Evolutionary conservation across 2,329 filamentous ascomycete species (phyloP).

Genomic region (Diaporthe citriasiana): DNA sequence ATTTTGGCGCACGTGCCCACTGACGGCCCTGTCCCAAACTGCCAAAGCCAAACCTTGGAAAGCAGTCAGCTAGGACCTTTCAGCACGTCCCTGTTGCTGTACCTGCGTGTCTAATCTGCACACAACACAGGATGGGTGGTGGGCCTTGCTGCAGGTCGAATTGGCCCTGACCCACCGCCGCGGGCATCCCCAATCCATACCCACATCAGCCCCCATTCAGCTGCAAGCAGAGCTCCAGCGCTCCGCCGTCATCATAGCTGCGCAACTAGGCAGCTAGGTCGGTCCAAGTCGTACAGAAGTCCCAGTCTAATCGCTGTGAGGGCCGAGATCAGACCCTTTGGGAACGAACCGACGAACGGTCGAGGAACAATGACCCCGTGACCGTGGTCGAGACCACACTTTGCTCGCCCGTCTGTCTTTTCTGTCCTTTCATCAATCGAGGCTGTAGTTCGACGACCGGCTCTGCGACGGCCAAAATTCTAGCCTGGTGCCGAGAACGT

Average conservation of each 20-base stretch:
- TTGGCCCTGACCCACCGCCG: slow-evolving; percentile 31
- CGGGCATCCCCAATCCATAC: slow-evolving; percentile 22
- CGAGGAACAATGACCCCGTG: slow-evolving; percentile 16
- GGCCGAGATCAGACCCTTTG: slow-evolving; percentile 2
- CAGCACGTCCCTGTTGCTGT: neutral
- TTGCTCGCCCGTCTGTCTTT: neutral
- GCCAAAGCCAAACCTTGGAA: neutral
- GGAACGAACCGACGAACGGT: too few relatives aligned
- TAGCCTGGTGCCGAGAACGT: slow-evolving; percentile 32
- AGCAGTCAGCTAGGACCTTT: neutral
- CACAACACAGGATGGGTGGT: slow-evolving; percentile 16
- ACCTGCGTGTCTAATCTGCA: slow-evolving; percentile 18
- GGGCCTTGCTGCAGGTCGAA: slow-evolving; percentile 33
- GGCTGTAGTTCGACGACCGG: slow-evolving; percentile 23
- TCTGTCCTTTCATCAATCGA: slow-evolving; percentile 8
- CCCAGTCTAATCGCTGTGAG: neutral
- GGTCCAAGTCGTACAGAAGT: neutral
- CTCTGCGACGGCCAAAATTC: slow-evolving; percentile 25
- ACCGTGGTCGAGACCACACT: slow-evolving; percentile 15
- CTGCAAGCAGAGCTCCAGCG: slow-evolving; percentile 22
- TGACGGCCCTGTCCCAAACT: slow-evolving; percentile 1
- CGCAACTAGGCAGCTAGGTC: too few relatives aligned
- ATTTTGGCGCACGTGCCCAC: slow-evolving; percentile 29
- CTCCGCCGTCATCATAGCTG: slow-evolving; percentile 27
- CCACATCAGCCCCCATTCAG: slow-evolving; percentile 8